Percentiles rank a stretch among this genome's conserved stretches.
Conservation (phyloP, 768 basidiomycete species). For the Xerocomus spinulosus region DNA sequence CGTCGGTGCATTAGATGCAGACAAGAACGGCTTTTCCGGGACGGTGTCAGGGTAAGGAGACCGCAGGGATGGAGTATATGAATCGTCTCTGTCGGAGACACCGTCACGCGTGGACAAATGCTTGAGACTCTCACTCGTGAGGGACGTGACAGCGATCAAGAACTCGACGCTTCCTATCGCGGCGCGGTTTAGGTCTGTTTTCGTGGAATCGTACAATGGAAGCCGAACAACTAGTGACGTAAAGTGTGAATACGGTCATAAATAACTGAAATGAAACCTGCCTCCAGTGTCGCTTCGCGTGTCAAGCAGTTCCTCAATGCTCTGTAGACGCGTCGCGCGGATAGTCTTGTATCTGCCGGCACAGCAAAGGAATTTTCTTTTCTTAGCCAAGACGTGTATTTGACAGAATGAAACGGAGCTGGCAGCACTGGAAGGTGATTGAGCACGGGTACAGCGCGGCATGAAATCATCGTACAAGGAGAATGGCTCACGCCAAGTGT, state of each 20-base stretch:
- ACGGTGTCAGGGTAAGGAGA: constrained; percentile 18
- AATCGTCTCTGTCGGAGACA: constrained; percentile 16
- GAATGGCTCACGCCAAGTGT: constrained; percentile 29
- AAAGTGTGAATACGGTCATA: constrained; percentile 26
- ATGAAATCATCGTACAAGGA: constrained; percentile 19
- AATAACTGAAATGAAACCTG: constrained; percentile 29
- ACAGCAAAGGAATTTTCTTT: constrained; percentile 27
- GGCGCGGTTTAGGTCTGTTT: constrained; percentile 25
- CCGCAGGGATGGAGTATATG: constrained; percentile 9
- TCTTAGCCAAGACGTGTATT: constrained; percentile 26
- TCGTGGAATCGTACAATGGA: constrained; percentile 32
- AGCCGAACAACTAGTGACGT: constrained; percentile 29
- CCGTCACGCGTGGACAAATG: constrained; percentile 16
- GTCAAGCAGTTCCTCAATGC: constrained; percentile 23
- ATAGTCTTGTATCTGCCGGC: constrained; percentile 24
- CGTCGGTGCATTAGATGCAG: constrained; percentile 16
- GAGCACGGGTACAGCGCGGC: constrained; percentile 1
- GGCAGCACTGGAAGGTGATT: constrained; percentile 13
- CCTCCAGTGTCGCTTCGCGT: constrained; percentile 25
- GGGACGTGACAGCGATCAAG: constrained; percentile 18
- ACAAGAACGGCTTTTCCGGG: constrained; percentile 19
- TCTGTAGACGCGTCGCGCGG: constrained; percentile 27
- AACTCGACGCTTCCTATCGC: constrained; percentile 27
- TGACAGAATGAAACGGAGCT: constrained; percentile 24
- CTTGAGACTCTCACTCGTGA: constrained; percentile 12